phyloP scores from a whole-genome alignment of 768 basidiomycete genomes.

The Termitomyces sp. region DNA sequence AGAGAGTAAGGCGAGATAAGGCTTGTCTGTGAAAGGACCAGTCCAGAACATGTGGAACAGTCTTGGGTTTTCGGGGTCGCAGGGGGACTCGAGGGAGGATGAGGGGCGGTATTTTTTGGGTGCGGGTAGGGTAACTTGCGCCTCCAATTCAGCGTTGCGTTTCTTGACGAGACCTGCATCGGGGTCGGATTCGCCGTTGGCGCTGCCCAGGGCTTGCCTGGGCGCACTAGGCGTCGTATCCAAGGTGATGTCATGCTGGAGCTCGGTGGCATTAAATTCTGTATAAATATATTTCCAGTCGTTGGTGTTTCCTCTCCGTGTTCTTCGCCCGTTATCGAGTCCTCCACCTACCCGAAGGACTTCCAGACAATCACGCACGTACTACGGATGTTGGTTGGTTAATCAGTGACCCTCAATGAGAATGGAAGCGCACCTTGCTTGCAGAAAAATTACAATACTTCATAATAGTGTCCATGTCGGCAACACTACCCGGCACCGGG shows the following conservation, averaged over 20 bases:
- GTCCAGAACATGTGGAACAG: slow-evolving; percentile 98
- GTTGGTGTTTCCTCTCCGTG: slow-evolving; percentile 69
- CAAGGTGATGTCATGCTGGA: slow-evolving; percentile 15
- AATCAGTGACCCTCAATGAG: too few species aligned
- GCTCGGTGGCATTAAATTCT: slow-evolving; percentile 27
- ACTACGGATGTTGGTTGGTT: slow-evolving; percentile 39
- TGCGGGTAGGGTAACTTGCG: slow-evolving; percentile 43
- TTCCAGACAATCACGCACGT: slow-evolving; percentile 94
- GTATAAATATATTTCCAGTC: slow-evolving; percentile 81
- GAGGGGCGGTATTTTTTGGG: slow-evolving; percentile 41
- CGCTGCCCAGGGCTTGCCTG: slow-evolving; percentile 20
- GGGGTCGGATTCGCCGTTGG: slow-evolving; percentile 31
- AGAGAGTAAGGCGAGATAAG: slow-evolving; percentile 88
- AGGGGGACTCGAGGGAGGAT: slow-evolving; percentile 43
- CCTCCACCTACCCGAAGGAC: slow-evolving; percentile 83
- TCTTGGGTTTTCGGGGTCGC: slow-evolving; percentile 74
- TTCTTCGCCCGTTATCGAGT: slow-evolving; percentile 71
- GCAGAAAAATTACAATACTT: slow-evolving; percentile 80
- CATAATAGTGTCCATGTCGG: slow-evolving; percentile 86
- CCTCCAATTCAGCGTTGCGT: slow-evolving; percentile 57
- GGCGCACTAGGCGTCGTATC: too few species aligned
- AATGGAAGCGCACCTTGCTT: slow-evolving; percentile 47
- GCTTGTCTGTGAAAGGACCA: slow-evolving; percentile 94
- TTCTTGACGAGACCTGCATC: slow-evolving; percentile 58
- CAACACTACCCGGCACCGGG: slow-evolving; percentile 75